These are phyloP conservation scores for Hyphodiscus hymeniophilus DNA, from an alignment of 495 filamentous ascomycete species.

Conservation along the genomic window DNA sequence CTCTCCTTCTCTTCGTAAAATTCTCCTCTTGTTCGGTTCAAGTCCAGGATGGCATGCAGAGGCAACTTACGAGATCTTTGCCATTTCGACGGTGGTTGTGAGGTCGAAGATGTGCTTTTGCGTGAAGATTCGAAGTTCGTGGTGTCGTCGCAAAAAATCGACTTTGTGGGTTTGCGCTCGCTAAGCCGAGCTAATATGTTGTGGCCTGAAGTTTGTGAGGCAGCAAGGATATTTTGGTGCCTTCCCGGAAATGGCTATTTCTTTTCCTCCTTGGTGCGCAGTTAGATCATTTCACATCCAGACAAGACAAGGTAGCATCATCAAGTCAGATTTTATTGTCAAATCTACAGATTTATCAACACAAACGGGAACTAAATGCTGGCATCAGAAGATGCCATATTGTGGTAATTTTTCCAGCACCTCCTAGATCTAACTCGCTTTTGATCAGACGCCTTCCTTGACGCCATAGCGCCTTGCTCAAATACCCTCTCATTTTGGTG, in stretches of 20 bases:
- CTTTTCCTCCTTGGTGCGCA: too few species aligned
- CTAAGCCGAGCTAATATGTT: conserved; percentile 11
- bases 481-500: not conserved
- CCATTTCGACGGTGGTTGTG: conserved; percentile 18
- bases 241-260: too few species aligned
- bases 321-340: too few species aligned
- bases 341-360: too few species aligned
- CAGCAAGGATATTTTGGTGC: too few species aligned
- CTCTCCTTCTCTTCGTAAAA: not conserved
- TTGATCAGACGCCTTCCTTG: not conserved
- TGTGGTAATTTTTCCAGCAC: not conserved
- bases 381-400: not conserved
- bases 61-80: conserved; percentile 25
- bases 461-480: conserved; percentile 14
- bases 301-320: too few species aligned
- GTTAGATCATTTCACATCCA: too few species aligned
- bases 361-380: conserved; percentile 7
- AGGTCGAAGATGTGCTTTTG: not conserved
- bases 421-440: too few species aligned
- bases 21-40: not conserved
- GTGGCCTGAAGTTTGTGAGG: conserved; percentile 5
- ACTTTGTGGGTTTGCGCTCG: too few species aligned
- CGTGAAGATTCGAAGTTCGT: conserved; percentile 3
- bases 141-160: conserved; percentile 6
- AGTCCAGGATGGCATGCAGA: not conserved